Base-by-base conservation (phyloP, 495 filamentous ascomycete species). In the Trichoderma reesei region DNA sequence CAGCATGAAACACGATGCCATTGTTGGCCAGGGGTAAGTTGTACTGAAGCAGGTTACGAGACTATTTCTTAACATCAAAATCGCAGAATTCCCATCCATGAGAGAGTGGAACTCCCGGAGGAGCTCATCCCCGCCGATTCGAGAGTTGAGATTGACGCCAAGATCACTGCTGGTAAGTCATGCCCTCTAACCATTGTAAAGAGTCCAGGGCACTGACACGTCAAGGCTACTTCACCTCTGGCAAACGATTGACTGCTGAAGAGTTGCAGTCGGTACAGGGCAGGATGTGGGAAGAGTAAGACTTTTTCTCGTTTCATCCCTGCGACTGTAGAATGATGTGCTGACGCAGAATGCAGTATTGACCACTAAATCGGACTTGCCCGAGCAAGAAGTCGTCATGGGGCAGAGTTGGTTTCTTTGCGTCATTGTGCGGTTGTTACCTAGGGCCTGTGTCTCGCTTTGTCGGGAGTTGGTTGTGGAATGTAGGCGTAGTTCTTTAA, bases 1-100 rank as follows among this genome's bases (percentile, higher is more conserved):
- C 68, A 90, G 86, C 78, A 98, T 98, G 94, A 98, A 98, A 78
- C 86, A 98, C 75, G 94, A 98, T 79, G 94, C 94, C 62, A 98
- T 98, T 72, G 93, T 98, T 59, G 84, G 90, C 34, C 91, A 95
- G 75, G 94, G 94, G 82, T 84, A 77, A 75, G 79, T 41, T 71
- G 62, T 59, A 68, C 59, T 20, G 18, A 41, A 14, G 5, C 9
- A 16, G 39, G 0, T 18, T 11, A 41, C 64, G 16, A 5, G 41
- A n/a, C n/a, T 26, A 9, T 65, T 63, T 46, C 46, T 39, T 14
- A 63, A 56, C 63, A 67, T 65, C 68, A 73, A 70, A 74, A 56
- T 11, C 10, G 65, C 64, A 83, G 82, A 44, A 98, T 98, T 69
- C 88, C 91, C 62, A 98, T 98, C 71, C 80, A 88, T 68, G 93